phyloP scores from a whole-genome alignment of 805 yeast genomes.

The Cyberlindnera maritima region DNA sequence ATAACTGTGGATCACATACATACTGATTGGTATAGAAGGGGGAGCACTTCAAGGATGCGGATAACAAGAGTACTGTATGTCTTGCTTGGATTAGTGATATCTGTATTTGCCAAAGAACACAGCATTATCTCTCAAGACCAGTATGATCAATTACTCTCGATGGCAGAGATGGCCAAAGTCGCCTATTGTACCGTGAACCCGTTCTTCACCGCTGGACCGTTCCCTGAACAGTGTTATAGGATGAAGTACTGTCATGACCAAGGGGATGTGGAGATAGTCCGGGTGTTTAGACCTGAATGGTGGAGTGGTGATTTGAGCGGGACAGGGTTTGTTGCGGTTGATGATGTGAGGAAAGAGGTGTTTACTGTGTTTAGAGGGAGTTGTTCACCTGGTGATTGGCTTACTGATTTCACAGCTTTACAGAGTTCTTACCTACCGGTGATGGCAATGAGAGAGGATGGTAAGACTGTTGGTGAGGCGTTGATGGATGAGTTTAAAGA shows the following conservation, averaged over 20 bases:
- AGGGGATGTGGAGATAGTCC: conserved; percentile 6
- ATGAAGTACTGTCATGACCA: conserved; percentile 5
- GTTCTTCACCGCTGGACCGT: conserved; percentile 1
- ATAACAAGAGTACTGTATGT: no score
- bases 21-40: no score
- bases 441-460: neutral
- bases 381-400: conserved; percentile 57
- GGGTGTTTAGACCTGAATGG: conserved; percentile 14
- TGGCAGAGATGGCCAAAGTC: conserved; percentile 5
- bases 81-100: no score
- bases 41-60: no score
- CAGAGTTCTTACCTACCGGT: conserved; percentile 50
- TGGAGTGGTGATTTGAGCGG: conserved; percentile 42
- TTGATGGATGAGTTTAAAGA: neutral
- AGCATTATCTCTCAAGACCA: neutral
- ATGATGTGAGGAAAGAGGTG: conserved; percentile 41
- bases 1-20: no score
- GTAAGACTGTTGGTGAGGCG: neutral
- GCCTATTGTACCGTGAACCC: conserved; percentile 11
- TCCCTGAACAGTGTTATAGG: neutral
- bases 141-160: neutral
- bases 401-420: conserved; percentile 49
- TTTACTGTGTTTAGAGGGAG: conserved; percentile 64
- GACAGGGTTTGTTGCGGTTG: conserved; percentile 53
- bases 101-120: no score